These are phyloP conservation scores for Eucalyptus curtisii DNA, from an alignment of 345 rosid species.

Conservation along the genomic window DNA sequence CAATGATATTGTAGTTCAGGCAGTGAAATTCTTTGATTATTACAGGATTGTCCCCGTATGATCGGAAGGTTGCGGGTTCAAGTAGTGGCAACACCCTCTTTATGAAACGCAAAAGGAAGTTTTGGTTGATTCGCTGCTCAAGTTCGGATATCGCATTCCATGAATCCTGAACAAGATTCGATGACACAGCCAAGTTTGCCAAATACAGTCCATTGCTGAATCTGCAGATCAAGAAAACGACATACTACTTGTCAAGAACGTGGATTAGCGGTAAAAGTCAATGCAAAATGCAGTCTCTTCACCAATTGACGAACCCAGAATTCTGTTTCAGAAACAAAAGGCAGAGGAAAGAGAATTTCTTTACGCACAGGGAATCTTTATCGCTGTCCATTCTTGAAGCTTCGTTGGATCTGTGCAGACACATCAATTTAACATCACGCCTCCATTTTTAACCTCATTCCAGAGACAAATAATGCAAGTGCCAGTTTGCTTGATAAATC, in stretches of 20 bases:
- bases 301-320: too few species aligned
- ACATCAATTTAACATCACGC: too few species aligned
- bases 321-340: neutral
- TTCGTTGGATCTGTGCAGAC: neutral
- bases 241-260: neutral
- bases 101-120: too few species aligned
- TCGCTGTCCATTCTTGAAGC: neutral
- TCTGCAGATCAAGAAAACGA: conserved; percentile 1
- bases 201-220: conserved; percentile 17
- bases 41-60: neutral
- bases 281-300: too few species aligned
- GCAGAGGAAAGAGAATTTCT: neutral
- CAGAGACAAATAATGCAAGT: too few species aligned
- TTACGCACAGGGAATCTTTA: neutral
- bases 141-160: conserved; percentile 17
- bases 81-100: too few species aligned
- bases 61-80: neutral
- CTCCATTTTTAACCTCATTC: too few species aligned
- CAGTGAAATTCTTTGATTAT: neutral
- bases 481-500: too few species aligned
- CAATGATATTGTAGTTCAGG: conserved; percentile 7
- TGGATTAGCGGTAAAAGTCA: too few species aligned
- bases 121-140: neutral
- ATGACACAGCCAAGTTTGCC: conserved; percentile 32
- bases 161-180: conserved; percentile 25